A percentile compares a stretch with the other conserved stretches of the same genome.
Evolutionary conservation across 768 basidiomycete genomes (phyloP).

Genomic region (Tephrocybe rancida): DNA sequence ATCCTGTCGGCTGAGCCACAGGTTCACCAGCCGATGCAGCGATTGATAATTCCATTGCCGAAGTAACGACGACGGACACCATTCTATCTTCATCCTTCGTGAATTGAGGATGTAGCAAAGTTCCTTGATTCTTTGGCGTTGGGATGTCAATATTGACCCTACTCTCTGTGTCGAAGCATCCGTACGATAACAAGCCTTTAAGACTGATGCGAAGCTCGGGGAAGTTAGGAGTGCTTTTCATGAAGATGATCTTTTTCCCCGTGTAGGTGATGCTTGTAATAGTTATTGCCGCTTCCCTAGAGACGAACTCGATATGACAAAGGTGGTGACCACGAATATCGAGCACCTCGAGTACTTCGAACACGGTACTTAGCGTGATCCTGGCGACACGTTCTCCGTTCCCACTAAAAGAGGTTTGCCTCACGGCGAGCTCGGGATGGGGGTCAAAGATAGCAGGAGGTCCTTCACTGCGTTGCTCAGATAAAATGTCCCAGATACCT

Average conservation of each 20-base stretch:
- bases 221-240: neutral
- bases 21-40: neutral
- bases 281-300: neutral
- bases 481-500: conserved; percentile 6
- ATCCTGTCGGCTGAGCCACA: neutral
- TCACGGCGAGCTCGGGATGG: neutral
- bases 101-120: neutral
- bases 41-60: neutral
- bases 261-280: conserved; percentile 3
- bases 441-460: neutral
- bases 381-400: conserved; percentile 1
- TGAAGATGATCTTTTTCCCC: conserved; percentile 3
- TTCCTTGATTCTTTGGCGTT: neutral
- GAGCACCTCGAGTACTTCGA: conserved; percentile 1
- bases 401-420: conserved; percentile 1
- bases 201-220: no score
- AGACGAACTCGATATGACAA: neutral
- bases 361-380: neutral
- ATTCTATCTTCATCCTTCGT: conserved; percentile 3
- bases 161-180: neutral
- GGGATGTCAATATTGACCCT: neutral
- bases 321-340: neutral
- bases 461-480: neutral
- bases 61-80: neutral
- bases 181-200: no score